Evolutionary conservation across 306 rosid genomes (phyloP).

Genomic region (Abrus precatorius): DNA sequence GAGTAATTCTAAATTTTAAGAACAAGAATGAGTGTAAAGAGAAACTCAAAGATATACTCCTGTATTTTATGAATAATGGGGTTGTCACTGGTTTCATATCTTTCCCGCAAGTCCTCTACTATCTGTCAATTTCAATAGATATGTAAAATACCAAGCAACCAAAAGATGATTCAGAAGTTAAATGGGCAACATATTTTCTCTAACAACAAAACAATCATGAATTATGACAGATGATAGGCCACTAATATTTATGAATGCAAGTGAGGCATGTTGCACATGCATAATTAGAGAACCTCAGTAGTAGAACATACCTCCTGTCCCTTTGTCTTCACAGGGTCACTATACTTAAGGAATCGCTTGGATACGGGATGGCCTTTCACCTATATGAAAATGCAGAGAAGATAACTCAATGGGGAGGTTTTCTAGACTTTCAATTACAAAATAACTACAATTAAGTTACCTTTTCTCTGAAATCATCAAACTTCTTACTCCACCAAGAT

Average conservation of each 20-base stretch:
- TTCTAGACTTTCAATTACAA: slow-evolving; percentile 2
- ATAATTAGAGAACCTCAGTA: slow-evolving; percentile 21
- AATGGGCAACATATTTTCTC: not conserved
- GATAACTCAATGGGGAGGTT: slow-evolving; percentile 28
- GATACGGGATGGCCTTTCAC: slow-evolving; percentile 67
- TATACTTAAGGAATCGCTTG: slow-evolving; percentile 62
- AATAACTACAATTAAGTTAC: slow-evolving; percentile 48
- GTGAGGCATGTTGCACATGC: slow-evolving; percentile 27
- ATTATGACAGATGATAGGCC: not conserved
- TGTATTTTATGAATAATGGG: slow-evolving; percentile 87
- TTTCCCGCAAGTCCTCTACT: slow-evolving; percentile 83
- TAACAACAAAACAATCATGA: not conserved
- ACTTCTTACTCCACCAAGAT: slow-evolving; percentile 79
- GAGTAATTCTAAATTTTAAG: slow-evolving; percentile 21
- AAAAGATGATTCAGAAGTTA: slow-evolving; percentile 36
- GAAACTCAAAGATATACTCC: slow-evolving; percentile 63
- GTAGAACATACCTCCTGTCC: slow-evolving; percentile 79
- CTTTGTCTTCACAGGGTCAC: slow-evolving; percentile 82
- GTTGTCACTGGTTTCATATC: slow-evolving; percentile 81
- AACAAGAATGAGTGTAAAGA: slow-evolving; percentile 29
- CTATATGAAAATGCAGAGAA: slow-evolving; percentile 54
- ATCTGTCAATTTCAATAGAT: slow-evolving; percentile 70
- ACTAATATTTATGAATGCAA: slow-evolving; percentile 27
- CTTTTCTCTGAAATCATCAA: slow-evolving; percentile 83
- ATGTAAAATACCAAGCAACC: slow-evolving; percentile 36